These are phyloP conservation scores for Suhomyces tanzawaensis DNA, from an alignment of 805 yeast species.

Conservation along the genomic window DNA sequence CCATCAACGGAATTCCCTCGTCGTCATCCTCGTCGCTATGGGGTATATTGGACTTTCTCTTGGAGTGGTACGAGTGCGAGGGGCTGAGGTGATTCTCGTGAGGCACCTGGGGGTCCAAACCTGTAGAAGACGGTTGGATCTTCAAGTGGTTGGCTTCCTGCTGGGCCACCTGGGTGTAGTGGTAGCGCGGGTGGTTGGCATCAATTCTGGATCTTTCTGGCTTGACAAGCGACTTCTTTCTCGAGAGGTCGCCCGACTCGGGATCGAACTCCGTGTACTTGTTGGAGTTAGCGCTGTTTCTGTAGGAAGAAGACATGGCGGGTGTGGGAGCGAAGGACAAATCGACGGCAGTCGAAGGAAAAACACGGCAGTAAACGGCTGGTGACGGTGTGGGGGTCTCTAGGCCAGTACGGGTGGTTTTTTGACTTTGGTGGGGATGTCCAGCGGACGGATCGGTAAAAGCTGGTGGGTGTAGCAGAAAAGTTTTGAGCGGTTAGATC, in stretches of 20 bases:
- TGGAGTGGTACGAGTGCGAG: slow-evolving; percentile 9
- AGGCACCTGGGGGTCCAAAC: slow-evolving; percentile 53
- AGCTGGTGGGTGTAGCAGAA: no score
- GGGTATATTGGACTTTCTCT: slow-evolving; percentile 2
- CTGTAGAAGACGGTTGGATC: slow-evolving; percentile 69
- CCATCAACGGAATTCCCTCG: slow-evolving; percentile 46
- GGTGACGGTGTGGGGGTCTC: not conserved
- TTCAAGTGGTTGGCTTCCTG: slow-evolving; percentile 60
- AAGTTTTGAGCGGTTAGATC: not conserved
- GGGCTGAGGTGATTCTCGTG: slow-evolving; percentile 25
- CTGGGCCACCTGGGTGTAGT: slow-evolving; percentile 71
- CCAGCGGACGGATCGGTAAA: not conserved
- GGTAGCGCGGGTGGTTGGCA: slow-evolving; percentile 71
- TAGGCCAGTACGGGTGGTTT: not conserved
- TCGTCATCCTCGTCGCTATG: slow-evolving; percentile 20
- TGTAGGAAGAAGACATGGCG: slow-evolving; percentile 31
- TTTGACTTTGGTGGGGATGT: not conserved
- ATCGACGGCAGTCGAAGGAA: not conserved
- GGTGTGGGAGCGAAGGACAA: not conserved
- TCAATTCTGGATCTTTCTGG: slow-evolving; percentile 76
- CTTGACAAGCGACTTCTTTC: slow-evolving; percentile 73
- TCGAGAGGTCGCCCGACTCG: slow-evolving; percentile 35
- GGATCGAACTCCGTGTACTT: slow-evolving; percentile 42
- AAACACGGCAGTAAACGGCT: not conserved
- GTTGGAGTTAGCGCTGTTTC: slow-evolving; percentile 22